Base-by-base conservation (phyloP, 108 stramenopile genomes). In the Skeletonema menzelii region DNA sequence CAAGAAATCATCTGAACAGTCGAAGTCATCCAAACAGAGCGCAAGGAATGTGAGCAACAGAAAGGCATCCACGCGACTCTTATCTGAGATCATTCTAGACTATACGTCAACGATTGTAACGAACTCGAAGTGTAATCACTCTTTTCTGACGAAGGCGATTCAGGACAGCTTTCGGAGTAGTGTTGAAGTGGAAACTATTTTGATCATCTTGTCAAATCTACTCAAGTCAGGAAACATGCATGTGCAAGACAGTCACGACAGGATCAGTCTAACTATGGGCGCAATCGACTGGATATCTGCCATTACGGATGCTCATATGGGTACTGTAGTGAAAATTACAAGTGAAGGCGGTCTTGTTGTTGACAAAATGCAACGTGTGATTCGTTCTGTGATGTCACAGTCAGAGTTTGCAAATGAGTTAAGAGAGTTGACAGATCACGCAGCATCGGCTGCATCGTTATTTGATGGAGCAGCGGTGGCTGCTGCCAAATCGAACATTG, bases 241-340 rank as follows among this genome's bases (percentile, higher is more conserved):
- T 38, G 32, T 8, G 37, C 40, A 55, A 14, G 14, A 59, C 27
- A 27, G 12, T 6, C 17, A 31, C 15, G 49, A 22, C 6, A 62
- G 53, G 53, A 14, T 35, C 19, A 28, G 61, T 70, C 63, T 73
- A 42, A 63, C 35, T 42, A 27, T 62, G 59, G 65, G 80, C 19
- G 56, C 69, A 20, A 70, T 82, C 49, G 65, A 82, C 14, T 82
- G 80, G 80, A 75, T 82, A 62, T 47, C 80, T n/a, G 69, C 80
- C 11, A 27, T 82, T 22, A 71, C 74, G 20, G 80, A 82, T 61
- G 73, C 80, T 70, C 80, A 82, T 30, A 56, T 74, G 73, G 6
- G 60, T 28, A 75, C 61, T 31, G 70, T 82, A 20, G 14, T 82
- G 27, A 75, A 75, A 59, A 75, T 75, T 44, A 57, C 74, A 37